Evolutionary conservation across 2,329 filamentous ascomycete species (phyloP), one percentile per base, ranked within the genome.

Genomic region (Aspergillus texensis): DNA sequence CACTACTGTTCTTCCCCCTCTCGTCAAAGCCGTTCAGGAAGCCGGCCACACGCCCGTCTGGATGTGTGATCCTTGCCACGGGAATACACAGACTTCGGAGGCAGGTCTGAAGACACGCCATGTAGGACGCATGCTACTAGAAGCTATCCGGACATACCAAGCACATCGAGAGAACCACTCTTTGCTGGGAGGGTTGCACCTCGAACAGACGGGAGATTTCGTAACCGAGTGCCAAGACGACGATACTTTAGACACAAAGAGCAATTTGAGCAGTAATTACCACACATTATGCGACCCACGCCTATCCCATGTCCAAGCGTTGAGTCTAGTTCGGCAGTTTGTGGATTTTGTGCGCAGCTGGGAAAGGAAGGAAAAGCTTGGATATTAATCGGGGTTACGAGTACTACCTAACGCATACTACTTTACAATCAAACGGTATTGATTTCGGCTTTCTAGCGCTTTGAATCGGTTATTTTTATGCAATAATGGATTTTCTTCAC

Each of bases 11-110:
- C 86, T 97, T 1, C 91, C 92, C 0, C 83, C 82, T n/a, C 94
- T 97, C 78, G 97, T 97, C 75, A 87, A 90, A 70, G 92, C 91
- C 28, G 94, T 97, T 24, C 90, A 94, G 77, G 84, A 84, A 71
- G 93, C 90, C 66, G 92, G 84, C 0, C 87, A 89, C 72, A 73
- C 82, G 21, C 92, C 95, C 1, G 91, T 97, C 71, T 97, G 93
- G 93, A 93, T 97, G 81, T 97, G 93, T 80, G 94, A 97, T 79
- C 94, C 94, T 21, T 97, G 97, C 93, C 94, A 97, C 79, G 94
- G 94, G 41, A 88, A 88, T 74, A 88, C 85, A 0, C 80, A 82
- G 34, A 82, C 82, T 58, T 93, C 91, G 0, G 83, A 86, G 0
- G 81, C 85, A 0, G 92, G 92, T 34, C 87, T 96, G 81, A 97